Evolutionary conservation across 108 stramenopile species (phyloP), one percentile per base, ranked within the genome.

Genomic region (Fragilaria radians): DNA sequence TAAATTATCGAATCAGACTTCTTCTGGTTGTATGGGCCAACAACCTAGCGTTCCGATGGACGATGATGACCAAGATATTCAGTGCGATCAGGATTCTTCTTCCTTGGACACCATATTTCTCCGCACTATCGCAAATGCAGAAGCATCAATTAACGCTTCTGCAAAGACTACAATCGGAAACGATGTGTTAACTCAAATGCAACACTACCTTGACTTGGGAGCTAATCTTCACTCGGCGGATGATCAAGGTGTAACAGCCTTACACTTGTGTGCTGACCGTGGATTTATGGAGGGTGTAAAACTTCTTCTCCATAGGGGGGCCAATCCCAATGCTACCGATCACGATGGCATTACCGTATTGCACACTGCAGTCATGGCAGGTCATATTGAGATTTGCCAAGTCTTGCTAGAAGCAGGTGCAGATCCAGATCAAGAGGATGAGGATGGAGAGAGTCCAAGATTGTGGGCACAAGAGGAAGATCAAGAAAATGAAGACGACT

Each of bases 181-280:
- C 11, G 68, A 49, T 7, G 66, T 22, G 23, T 27, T 24, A 31
- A 36, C 32, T 33, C n/a, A 27, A 4, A 22, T 63, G 5, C n/a
- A 60, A 56, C n/a, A 22, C 1, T 54, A 65, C 9, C 56, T 81
- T 19, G 33, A 69, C 34, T 30, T 57, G 14, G 73, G 61, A 18
- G 62, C 64, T 1, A 55, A 81, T 51, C 46, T 85, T 2, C 62
- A 83, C 48, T 67, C 57, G 25, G 25, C 65, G 4, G 88, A 90
- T 61, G 79, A 75, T 22, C 58, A 59, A 26, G 88, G 88, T 7
- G 84, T 86, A 66, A 82, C 85, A 3, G 82, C 86, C 0, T 59
- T 93, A 17, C 92, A 93, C 67, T 66, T 88, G 57, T 81, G 83
- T 5, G 84, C 86, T 1, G 92, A 93, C 63, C 68, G 70, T 18